Evolutionary conservation across 2,329 filamentous ascomycete genomes (phyloP), one percentile per base, ranked within the genome.

Genomic region (Metarhizium rileyi): DNA sequence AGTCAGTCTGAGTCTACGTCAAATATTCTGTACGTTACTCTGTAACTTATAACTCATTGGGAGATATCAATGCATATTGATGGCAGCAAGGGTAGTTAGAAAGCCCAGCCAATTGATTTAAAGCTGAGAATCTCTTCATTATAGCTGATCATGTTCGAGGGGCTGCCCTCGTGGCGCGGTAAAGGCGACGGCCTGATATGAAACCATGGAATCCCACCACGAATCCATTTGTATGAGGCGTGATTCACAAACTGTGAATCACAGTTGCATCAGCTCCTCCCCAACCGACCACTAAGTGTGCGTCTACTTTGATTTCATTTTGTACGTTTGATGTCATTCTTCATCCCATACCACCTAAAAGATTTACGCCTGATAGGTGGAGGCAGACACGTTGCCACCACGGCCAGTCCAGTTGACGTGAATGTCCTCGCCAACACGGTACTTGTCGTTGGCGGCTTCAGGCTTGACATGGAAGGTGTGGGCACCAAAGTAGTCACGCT

Each of bases 321-420:
- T 35, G 28, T 30, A 40, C 7, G 35, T 25, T n/a, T 20, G n/a
- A 30, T 38, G 9, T 22, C 25, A 10, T n/a, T 41, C 27, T 20
- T 20, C 16, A 28, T 14, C 44, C 12, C 10, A 30, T 22, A 20
- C 18, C 30, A 23, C 40, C 2, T 14, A 12, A n/a, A n/a, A 8
- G 18, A 5, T 50, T 79, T 94, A 97, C 78, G 88, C 93, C 75
- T 90, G 87, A 81, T 98, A 98, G 61, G 90, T 97, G 47, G 90
- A 95, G 63, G 93, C 93, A 61, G 90, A 95, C 58, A 98, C 87
- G 68, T 97, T 93, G 66, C 93, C 93, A 68, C 93, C 93, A 70
- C 93, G 87, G 64, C 93, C 93, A 61, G 93, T 98, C 93, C 93
- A 98, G 87, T 98, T 98, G 72, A 97, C 90, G 81, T 98, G 93